Evolutionary conservation across 2,329 filamentous ascomycete species (phyloP).

Genomic region (Arthrobotrys conoides): DNA sequence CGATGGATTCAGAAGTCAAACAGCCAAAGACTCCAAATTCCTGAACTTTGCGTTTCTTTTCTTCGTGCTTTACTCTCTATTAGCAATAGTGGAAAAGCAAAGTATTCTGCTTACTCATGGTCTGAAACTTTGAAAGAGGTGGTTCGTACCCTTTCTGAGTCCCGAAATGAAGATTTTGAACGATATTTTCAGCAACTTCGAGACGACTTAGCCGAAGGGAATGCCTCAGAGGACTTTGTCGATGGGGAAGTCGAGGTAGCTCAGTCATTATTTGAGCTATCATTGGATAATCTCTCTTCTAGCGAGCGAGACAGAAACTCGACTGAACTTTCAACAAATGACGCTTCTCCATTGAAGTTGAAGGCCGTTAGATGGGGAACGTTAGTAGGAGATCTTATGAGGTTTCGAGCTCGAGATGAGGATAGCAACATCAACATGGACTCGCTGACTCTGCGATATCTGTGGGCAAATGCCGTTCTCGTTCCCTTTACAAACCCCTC

Average conservation of each 20-base stretch:
- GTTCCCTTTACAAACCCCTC: constrained; percentile 62
- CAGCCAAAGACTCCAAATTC: constrained; percentile 71
- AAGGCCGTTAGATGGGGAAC: constrained; percentile 63
- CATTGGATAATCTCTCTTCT: constrained; percentile 71
- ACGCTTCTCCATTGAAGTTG: constrained; percentile 56
- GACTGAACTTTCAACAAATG: constrained; percentile 60
- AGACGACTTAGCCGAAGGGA: constrained; percentile 55
- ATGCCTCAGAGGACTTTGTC: constrained; percentile 8
- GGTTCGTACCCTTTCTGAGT: constrained; percentile 60
- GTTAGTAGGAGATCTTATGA: constrained; percentile 63
- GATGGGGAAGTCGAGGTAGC: constrained; percentile 67
- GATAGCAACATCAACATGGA: constrained; percentile 62
- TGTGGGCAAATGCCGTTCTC: constrained; percentile 76
- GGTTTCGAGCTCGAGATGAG: constrained; percentile 62
- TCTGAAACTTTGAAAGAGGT: constrained; percentile 62
- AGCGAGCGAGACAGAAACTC: constrained; percentile 62
- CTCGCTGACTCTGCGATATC: constrained; percentile 69
- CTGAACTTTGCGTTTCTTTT: constrained; percentile 75
- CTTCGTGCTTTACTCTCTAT: constrained; percentile 66
- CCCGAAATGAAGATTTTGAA: constrained; percentile 63
- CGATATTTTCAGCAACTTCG: constrained; percentile 62
- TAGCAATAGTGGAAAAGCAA: constrained; percentile 50
- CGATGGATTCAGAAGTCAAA: constrained; percentile 72
- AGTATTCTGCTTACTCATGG: constrained; percentile 63
- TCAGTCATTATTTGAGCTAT: constrained; percentile 75